Percentiles rank a stretch among this genome's conserved stretches.
Evolutionary conservation across 1,284 basidiomycete species (phyloP).

Genomic region (Ceratorhiza oryzae-sativae): DNA sequence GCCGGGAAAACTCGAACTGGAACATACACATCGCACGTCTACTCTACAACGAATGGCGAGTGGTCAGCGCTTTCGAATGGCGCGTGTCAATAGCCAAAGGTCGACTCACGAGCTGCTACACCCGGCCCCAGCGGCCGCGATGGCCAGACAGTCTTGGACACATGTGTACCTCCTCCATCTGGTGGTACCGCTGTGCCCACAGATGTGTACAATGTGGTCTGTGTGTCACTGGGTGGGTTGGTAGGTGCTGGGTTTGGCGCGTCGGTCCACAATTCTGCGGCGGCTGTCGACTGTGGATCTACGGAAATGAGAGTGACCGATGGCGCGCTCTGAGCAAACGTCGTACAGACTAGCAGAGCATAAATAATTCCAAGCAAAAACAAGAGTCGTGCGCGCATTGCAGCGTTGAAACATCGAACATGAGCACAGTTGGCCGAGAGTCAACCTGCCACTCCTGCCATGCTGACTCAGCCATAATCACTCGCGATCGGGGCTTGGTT

Average conservation of each 20-base stretch:
- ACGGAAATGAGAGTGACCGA: background rate
- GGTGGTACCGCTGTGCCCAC: conserved; percentile 10
- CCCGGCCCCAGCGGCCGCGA: background rate
- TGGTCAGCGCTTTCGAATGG: background rate
- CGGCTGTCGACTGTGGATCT: background rate
- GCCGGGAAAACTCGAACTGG: background rate
- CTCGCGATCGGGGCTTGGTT: too few relatives aligned
- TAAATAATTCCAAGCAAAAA: background rate
- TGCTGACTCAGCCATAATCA: too few relatives aligned
- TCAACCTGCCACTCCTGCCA: too few relatives aligned
- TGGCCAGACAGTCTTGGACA: conserved; percentile 1
- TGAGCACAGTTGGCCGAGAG: too few relatives aligned
- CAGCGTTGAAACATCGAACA: background rate
- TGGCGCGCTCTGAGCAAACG: background rate
- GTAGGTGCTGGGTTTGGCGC: background rate
- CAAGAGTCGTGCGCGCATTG: background rate
- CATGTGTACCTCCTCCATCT: conserved; percentile 13
- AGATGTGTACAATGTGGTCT: background rate
- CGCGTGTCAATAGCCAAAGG: background rate
- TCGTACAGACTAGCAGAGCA: background rate
- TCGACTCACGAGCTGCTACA: background rate
- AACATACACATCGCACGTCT: conserved; percentile 3
- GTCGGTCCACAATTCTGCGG: background rate
- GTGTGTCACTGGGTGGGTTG: background rate
- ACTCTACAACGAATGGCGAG: background rate